Conservation (phyloP, 768 basidiomycete genomes). For the Mycena venus region DNA sequence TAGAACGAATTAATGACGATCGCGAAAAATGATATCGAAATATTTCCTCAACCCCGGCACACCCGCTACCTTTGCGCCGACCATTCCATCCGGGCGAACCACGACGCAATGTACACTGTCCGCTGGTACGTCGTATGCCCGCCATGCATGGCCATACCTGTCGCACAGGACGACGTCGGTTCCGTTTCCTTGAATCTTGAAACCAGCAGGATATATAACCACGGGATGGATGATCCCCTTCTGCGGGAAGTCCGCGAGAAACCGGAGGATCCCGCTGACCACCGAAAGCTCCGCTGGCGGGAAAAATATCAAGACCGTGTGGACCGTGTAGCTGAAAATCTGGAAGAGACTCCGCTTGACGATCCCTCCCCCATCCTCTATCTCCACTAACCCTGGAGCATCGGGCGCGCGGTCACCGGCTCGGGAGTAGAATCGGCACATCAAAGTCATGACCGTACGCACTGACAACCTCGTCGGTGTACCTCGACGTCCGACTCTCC, state of each 20-base stretch:
- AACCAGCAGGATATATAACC: background rate
- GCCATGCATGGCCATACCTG: background rate
- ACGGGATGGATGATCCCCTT: background rate
- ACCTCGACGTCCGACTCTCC: background rate
- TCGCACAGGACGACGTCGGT: background rate
- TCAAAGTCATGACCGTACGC: background rate
- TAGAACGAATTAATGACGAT: background rate
- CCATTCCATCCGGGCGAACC: background rate
- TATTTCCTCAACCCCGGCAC: background rate
- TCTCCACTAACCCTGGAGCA: background rate
- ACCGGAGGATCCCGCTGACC: background rate
- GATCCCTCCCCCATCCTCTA: background rate
- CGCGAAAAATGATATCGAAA: background rate
- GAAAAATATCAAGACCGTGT: background rate
- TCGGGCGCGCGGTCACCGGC: background rate
- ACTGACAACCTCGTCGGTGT: background rate
- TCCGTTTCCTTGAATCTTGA: background rate
- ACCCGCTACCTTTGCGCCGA: background rate
- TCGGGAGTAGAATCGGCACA: background rate
- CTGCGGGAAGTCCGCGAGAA: background rate
- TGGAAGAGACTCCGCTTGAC: background rate
- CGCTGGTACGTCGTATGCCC: background rate
- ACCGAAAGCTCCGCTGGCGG: background rate
- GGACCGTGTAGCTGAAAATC: background rate
- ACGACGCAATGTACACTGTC: background rate